These are phyloP conservation scores for Solanum dulcamara DNA, from an alignment of 257 asterid genomes.

Conservation along the genomic window DNA sequence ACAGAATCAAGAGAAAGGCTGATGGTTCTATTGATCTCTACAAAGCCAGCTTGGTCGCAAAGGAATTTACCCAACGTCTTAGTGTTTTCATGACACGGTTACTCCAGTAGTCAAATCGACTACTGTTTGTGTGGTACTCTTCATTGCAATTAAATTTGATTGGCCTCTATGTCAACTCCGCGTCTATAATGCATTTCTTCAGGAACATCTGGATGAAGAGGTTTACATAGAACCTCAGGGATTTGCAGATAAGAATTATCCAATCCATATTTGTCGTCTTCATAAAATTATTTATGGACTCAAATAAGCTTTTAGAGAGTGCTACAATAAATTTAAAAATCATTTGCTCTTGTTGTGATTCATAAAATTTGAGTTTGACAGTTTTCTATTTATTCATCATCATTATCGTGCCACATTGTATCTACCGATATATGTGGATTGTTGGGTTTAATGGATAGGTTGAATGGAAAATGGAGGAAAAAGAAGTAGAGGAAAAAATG, in stretches of 20 bases:
- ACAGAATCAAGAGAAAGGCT: neutral
- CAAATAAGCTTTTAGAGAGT: neutral
- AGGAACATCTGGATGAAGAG: neutral
- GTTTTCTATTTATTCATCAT: too few relatives aligned
- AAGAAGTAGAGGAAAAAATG: too few relatives aligned
- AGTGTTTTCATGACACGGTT: too few relatives aligned
- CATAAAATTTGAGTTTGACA: neutral
- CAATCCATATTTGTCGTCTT: neutral
- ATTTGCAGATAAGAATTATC: too few relatives aligned
- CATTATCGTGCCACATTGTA: neutral
- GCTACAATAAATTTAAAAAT: too few relatives aligned
- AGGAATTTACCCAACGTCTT: too few relatives aligned
- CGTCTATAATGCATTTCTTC: neutral
- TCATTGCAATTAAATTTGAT: too few relatives aligned
- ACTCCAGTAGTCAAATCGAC: neutral
- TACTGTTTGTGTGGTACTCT: neutral
- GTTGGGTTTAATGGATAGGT: too few relatives aligned
- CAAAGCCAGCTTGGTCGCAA: too few relatives aligned
- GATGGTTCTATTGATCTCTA: too few relatives aligned
- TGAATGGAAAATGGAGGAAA: too few relatives aligned
- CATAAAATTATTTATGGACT: neutral
- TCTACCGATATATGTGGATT: neutral
- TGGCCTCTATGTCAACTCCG: neutral
- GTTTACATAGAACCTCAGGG: neutral
- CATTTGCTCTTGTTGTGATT: neutral